A percentile compares a stretch with the other conserved stretches of the same genome.
phyloP scores from a whole-genome alignment of 2,329 filamentous ascomycete species.

The Colletotrichum sp. region DNA sequence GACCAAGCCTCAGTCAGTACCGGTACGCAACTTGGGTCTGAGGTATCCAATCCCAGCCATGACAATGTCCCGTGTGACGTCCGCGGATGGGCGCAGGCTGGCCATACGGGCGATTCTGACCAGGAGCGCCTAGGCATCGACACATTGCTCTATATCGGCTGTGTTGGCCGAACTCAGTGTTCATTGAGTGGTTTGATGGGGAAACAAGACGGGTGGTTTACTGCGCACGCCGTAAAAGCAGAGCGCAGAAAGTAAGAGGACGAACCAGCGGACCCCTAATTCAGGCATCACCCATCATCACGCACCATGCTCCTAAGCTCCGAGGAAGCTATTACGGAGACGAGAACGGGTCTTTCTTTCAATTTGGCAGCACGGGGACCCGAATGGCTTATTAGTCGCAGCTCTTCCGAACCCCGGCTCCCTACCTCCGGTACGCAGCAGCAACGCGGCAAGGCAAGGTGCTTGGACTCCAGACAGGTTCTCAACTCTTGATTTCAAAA shows the following conservation, averaged over 20 bases:
- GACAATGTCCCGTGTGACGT: not conserved
- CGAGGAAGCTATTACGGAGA: not conserved
- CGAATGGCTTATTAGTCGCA: not conserved
- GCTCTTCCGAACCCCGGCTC: not conserved
- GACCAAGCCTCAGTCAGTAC: not conserved
- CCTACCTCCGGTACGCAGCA: not conserved
- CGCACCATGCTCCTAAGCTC: not conserved
- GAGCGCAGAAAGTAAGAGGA: not conserved
- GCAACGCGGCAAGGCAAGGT: not conserved
- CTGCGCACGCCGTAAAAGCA: no score
- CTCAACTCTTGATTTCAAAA: not conserved
- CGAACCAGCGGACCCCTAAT: not conserved
- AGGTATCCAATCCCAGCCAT: not conserved
- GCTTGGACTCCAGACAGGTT: not conserved
- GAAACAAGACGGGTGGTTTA: not conserved
- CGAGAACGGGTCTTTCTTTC: not conserved
- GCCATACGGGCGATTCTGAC: not conserved
- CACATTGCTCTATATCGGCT: not conserved
- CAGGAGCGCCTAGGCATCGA: not conserved
- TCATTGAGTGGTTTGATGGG: not conserved
- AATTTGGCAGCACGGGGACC: not conserved
- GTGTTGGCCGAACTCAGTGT: not conserved
- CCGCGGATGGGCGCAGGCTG: not conserved
- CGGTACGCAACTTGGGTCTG: not conserved
- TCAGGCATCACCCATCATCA: conserved; percentile 2